These are phyloP conservation scores for Cymbopogon flexuosus DNA, from an alignment of 202 grass and related monocot genomes.

Conservation along the genomic window DNA sequence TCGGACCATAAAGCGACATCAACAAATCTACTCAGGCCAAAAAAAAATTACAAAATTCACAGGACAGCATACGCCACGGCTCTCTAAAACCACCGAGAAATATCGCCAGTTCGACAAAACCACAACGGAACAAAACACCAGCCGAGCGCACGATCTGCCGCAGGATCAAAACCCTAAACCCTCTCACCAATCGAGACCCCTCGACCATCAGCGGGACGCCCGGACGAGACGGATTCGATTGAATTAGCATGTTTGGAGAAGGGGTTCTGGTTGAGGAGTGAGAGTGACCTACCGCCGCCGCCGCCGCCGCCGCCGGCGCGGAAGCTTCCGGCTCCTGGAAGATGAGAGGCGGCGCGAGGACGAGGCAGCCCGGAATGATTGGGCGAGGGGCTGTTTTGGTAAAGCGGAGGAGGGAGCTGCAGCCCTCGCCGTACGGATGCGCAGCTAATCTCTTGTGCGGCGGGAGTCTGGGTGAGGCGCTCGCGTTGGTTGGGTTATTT, in stretches of 20 bases:
- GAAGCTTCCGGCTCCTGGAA: conserved; percentile 36
- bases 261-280: neutral
- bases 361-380: conserved; percentile 29
- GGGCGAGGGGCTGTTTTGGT: conserved; percentile 41
- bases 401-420: neutral
- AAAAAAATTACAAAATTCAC: neutral
- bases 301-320: conserved; percentile 24
- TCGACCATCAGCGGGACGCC: neutral
- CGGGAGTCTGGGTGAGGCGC: neutral
- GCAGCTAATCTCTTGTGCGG: neutral
- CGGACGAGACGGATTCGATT: neutral
- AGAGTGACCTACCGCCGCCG: conserved; percentile 17
- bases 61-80: neutral
- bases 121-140: neutral
- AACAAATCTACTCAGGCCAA: conserved; percentile 27
- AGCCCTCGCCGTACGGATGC: conserved; percentile 30
- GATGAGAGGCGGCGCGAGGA: conserved; percentile 42
- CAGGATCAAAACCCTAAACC: conserved; percentile 56
- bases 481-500: neutral
- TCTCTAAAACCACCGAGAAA: neutral
- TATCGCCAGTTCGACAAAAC: neutral
- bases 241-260: neutral
- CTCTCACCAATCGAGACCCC: neutral
- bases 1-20: neutral
- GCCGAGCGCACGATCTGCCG: conserved; percentile 16